A percentile compares a stretch with the other conserved stretches of the same genome.
These are phyloP conservation scores for Kwoniella sp. DNA, from an alignment of 768 basidiomycete genomes.

Conservation along the genomic window DNA sequence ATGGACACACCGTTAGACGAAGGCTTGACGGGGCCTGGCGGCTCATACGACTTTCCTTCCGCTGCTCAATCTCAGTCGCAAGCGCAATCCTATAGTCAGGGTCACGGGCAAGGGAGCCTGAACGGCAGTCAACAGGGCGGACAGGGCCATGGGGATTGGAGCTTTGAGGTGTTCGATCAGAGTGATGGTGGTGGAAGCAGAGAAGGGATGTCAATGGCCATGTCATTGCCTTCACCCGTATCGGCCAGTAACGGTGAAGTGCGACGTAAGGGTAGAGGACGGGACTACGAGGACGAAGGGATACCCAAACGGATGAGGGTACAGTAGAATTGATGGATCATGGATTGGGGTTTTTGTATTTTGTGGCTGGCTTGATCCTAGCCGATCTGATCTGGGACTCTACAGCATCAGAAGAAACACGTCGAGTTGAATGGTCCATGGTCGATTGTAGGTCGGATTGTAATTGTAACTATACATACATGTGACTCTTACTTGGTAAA, in stretches of 20 bases:
- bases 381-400: too few species aligned
- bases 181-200: not conserved
- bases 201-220: not conserved
- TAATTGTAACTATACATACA: too few species aligned
- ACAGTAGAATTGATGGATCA: not conserved
- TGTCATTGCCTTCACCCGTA: not conserved
- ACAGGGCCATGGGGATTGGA: not conserved
- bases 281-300: constrained; percentile 2
- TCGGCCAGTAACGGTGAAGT: not conserved
- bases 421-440: too few species aligned
- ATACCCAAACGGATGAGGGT: constrained; percentile 2
- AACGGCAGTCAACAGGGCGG: not conserved
- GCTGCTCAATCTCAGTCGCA: not conserved
- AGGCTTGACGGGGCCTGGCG: not conserved
- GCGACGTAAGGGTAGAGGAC: not conserved
- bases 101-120: not conserved
- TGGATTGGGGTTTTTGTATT: too few species aligned
- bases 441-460: too few species aligned
- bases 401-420: too few species aligned
- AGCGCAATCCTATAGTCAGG: not conserved
- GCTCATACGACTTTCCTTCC: not conserved
- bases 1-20: not conserved
- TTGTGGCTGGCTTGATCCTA: too few species aligned
- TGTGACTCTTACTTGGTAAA: too few species aligned
- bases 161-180: not conserved